Percentiles rank a stretch among this genome's conserved stretches.
Evolutionary conservation across 2,329 filamentous ascomycete species (phyloP).

Genomic region (Cordyceps fumosorosea): DNA sequence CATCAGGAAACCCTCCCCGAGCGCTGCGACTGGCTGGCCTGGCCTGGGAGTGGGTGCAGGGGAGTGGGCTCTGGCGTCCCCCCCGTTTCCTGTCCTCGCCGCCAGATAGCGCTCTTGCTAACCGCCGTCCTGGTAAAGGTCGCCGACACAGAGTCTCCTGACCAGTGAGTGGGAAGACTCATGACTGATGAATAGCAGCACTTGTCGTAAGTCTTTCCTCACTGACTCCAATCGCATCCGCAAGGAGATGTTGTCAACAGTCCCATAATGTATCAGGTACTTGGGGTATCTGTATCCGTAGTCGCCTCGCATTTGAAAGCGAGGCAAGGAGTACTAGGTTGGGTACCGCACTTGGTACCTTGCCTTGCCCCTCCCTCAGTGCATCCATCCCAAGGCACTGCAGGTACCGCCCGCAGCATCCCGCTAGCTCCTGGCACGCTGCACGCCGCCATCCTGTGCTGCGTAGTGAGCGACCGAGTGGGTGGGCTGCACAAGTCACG

Average conservation of each 20-base stretch:
- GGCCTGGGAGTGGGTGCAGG: not conserved
- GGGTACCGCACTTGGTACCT: too few species aligned
- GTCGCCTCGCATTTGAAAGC: too few species aligned
- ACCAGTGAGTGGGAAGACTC: not conserved
- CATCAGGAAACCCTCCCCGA: not conserved
- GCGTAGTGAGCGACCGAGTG: too few species aligned
- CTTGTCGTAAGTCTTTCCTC: too few species aligned
- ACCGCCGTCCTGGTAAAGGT: not conserved
- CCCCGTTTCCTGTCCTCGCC: not conserved
- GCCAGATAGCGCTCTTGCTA: not conserved
- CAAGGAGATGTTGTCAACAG: too few species aligned
- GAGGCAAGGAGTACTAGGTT: too few species aligned
- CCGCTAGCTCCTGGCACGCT: not conserved
- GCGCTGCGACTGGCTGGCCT: not conserved
- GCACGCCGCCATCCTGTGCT: not conserved
- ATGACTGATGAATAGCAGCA: not conserved
- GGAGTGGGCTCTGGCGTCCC: not conserved
- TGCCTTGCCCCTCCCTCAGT: not conserved
- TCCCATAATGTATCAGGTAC: too few species aligned
- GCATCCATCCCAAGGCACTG: not conserved
- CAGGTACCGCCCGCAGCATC: not conserved
- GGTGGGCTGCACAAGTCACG: not conserved
- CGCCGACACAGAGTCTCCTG: not conserved
- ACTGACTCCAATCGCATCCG: too few species aligned
- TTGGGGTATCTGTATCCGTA: too few species aligned